Conservation (phyloP, 1,284 basidiomycete genomes). For the Polyporus tsugae region DNA sequence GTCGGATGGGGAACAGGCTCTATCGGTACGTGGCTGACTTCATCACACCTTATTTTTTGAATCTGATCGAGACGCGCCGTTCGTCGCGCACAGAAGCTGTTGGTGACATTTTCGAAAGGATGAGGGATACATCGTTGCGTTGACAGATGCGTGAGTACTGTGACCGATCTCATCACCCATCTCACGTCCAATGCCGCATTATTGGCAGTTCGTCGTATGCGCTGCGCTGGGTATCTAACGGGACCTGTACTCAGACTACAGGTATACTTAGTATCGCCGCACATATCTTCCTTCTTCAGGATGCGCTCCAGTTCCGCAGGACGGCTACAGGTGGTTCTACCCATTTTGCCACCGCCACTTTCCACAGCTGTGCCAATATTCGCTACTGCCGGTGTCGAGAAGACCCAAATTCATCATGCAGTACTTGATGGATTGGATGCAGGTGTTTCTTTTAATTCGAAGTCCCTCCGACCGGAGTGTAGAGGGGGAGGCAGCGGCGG, state of each 20-base stretch:
- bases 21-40: too few species aligned
- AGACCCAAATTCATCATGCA: neutral
- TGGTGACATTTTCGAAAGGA: too few species aligned
- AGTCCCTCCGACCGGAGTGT: neutral
- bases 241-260: too few species aligned
- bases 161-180: neutral
- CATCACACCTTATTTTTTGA: neutral
- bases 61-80: neutral
- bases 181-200: neutral
- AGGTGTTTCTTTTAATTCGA: too few species aligned
- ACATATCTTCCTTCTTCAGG: too few species aligned
- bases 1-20: too few species aligned
- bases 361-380: neutral
- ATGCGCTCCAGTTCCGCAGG: too few species aligned
- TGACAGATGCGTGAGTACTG: neutral
- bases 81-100: neutral
- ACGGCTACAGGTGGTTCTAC: neutral
- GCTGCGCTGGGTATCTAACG: too few species aligned
- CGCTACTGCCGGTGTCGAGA: neutral
- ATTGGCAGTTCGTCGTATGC: neutral
- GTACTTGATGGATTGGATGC: neutral
- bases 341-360: neutral
- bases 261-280: too few species aligned
- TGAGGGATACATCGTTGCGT: too few species aligned
- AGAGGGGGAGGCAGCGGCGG: too few species aligned